Evolutionary conservation across 23 red algal species (phyloP), one percentile per base, ranked within the genome.

Genomic region (Gracilaria gracilis): DNA sequence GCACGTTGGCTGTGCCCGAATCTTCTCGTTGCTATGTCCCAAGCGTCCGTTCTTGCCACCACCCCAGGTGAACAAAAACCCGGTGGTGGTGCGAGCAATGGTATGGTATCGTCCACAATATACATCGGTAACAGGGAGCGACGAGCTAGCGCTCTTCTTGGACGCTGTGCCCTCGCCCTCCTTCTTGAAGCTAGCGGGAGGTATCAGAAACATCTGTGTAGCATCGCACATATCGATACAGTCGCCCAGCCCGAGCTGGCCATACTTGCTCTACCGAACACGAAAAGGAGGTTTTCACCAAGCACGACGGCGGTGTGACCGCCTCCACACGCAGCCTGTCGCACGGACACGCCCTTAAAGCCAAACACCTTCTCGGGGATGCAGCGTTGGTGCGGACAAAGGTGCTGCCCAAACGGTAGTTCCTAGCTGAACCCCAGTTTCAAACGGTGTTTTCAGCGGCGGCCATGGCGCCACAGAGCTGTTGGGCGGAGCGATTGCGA

Each of bases 21-120:
- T 88, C 48, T 94, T 88, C 67, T 99, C 97, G 67, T 99, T 86
- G 19, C 93, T 93, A 28, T 88, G 90, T 19, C 96, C 96, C 28
- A 99, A 80, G 21, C 97, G 80, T 8, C 97, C 97, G 53, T 99
- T 99, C 62, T 99, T 99, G 28, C 97, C 97, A 9, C 97, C 97
- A 2, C 97, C 97, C 97, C 97, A 99, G 42, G 94, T 91, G 42
- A 88, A 99, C 28, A 99, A 91, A 1, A 71, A 42, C 29, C 97
- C 97, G 39, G 67, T 82, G 5, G 42, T 69, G 25, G 91, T 88
- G 25, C 93, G 54, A 38, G 97, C 97, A 42, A 96, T 86, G 12
- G 90, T 91, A 81, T 99, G 97, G 81, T 99, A 99, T 21, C 97
- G 81, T 34, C 94, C 97, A 31, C 94, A 96, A 50, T 80, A 85